Evolutionary conservation across 179 eudicot species (phyloP), one percentile per base, ranked within the genome.

Genomic region (Amaranthus tricolor): DNA sequence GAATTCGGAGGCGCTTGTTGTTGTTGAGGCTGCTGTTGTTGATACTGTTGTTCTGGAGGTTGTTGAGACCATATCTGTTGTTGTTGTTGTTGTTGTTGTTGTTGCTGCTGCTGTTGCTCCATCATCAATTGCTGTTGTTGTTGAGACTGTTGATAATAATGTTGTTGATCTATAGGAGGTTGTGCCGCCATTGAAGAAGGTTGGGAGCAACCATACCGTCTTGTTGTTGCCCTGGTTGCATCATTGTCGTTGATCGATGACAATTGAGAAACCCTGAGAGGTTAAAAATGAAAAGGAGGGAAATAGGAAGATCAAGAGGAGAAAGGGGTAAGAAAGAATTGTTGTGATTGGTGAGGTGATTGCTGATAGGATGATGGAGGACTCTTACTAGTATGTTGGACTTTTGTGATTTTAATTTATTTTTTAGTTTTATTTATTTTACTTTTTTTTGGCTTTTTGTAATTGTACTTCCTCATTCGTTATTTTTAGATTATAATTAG

Each of bases 21-120:
- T 61, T 54, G 66, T 5, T 12, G 62, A 48, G 13, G 20, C 4
- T 44, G 58, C 11, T 19, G 31, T 19, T 17, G 24, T 6, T 74
- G 77, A 3, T 70, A 48, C 51, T 70, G 61, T 13, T 56, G 74
- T 31, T 31, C 40, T 7, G 51, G 53, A 0, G n/a, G 52, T 31
- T 71, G 84, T 58, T 76, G 87, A 3, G 62, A 53, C 84, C 84
- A 82, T 67, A 78, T 70, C 60, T 77, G 86, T 20, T 81, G 84
- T 17, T 52, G 78, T n/a, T 60, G 79, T 4, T n/a, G 68, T 12
- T 69, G 71, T 6, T 50, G 72, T 13, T 74, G 77, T 6, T 20
- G 69, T 7, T 74, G 77, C 52, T 73, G 76, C 0, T 74, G 68
- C 5, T 75, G 78, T 13, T 66, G 76, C 13, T 47, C 31, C 56